Evolutionary conservation across 2,329 filamentous ascomycete species (phyloP).

Genomic region (Trichophyton schoenleinii): DNA sequence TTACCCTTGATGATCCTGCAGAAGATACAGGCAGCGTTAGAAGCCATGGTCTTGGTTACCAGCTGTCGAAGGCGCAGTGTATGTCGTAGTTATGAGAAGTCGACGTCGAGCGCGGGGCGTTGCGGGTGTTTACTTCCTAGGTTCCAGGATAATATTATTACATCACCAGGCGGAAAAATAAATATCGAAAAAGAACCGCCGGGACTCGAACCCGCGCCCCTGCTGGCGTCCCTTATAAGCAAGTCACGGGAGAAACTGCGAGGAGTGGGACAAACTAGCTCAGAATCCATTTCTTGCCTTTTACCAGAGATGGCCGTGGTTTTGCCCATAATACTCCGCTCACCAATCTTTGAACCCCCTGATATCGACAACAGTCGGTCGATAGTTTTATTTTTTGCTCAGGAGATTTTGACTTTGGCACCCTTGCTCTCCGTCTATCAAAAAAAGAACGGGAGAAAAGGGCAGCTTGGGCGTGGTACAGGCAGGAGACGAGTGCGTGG

Average conservation of each 20-base stretch:
- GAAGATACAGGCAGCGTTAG: constrained; percentile 67
- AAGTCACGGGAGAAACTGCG: not conserved
- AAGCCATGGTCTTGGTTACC: constrained; percentile 10
- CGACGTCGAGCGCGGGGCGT: not conserved
- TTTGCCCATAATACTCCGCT: constrained; percentile 48
- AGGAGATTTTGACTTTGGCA: not conserved
- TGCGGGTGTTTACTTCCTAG: too few relatives aligned
- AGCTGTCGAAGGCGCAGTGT: not conserved
- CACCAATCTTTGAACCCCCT: constrained; percentile 44
- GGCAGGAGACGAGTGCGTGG: not conserved
- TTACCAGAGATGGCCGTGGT: constrained; percentile 69
- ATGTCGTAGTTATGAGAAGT: not conserved
- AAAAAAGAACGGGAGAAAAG: not conserved
- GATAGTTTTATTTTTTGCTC: constrained; percentile 26
- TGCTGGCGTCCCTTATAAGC: not conserved
- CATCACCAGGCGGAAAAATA: not conserved
- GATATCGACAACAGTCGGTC: constrained; percentile 34
- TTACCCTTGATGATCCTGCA: constrained; percentile 94
- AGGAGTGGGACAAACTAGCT: constrained; percentile 58
- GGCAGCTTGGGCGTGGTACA: not conserved
- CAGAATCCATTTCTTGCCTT: constrained; percentile 66
- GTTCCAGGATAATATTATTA: not conserved
- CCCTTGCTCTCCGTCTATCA: not conserved
- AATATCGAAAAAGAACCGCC: not conserved
- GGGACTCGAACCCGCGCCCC: constrained; percentile 21